phyloP scores from a whole-genome alignment of 441 rosid genomes.

The Populus hybrid region DNA sequence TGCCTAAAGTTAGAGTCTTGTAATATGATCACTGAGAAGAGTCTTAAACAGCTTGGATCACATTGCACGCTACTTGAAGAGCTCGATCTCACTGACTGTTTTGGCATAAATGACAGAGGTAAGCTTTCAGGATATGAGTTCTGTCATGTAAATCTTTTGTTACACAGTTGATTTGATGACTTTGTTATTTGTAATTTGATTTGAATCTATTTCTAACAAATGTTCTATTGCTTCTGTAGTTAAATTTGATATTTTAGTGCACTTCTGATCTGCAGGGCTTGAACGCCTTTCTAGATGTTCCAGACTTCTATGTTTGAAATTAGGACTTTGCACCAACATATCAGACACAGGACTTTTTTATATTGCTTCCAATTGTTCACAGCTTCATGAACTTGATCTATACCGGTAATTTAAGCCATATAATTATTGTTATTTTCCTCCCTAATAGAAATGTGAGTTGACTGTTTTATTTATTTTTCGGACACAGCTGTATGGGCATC shows the following conservation, averaged over 20 bases:
- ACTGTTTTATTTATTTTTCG: constrained; percentile 17
- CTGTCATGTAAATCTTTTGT: neutral
- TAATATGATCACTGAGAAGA: constrained; percentile 70
- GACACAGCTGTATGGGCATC: constrained; percentile 54
- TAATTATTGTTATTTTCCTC: constrained; percentile 1
- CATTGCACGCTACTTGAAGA: constrained; percentile 60
- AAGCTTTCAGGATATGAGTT: constrained; percentile 7
- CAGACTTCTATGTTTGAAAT: constrained; percentile 54
- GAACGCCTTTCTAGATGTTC: constrained; percentile 69
- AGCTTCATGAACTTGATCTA: constrained; percentile 71
- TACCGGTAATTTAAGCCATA: constrained; percentile 52
- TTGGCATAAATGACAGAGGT: constrained; percentile 70
- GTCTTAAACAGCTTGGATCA: constrained; percentile 67
- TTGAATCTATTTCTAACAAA: neutral
- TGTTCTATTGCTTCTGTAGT: neutral
- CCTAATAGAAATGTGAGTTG: neutral
- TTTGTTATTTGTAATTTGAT: neutral
- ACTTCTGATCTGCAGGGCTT: constrained; percentile 50
- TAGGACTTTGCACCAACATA: constrained; percentile 67
- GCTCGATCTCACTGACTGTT: constrained; percentile 87
- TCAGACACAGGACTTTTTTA: constrained; percentile 64
- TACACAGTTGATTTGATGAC: neutral
- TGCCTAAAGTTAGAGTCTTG: constrained; percentile 83
- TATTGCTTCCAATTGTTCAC: constrained; percentile 58
- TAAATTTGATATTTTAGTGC: neutral